Base-by-base conservation (phyloP, 352 stramenopile species). In the Globisporangium nodosum region DNA sequence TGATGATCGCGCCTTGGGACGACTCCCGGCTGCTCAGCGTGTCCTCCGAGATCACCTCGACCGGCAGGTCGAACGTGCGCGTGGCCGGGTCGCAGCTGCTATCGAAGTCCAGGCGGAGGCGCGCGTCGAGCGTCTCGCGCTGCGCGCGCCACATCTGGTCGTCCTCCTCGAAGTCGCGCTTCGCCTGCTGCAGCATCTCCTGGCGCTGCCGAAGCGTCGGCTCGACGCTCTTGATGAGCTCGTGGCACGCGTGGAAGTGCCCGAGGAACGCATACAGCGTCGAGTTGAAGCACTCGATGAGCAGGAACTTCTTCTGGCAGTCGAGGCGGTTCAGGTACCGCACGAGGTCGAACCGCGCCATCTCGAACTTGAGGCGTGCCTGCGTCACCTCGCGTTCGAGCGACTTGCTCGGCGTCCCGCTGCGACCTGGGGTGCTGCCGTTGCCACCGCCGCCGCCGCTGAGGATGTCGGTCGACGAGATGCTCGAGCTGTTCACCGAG, bases 251-350 rank as follows among this genome's bases (percentile, higher is more conserved):
- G 51, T 92, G 83, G 40, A 90, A 93, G 46, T 95, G 85, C 1
- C 79, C 71, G 39, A 92, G 60, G 21, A 91, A 88, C 3, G 85
- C 81, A 48, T 91, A 92, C 54, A 95, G 37, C 31, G 76, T 87
- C 39, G 86, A 90, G 49, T 94, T 92, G 63, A 92, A 90, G 54
- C 80, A 90, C 57, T 95, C 86, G 35, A 92, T 73, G 9, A 95
- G 67, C 21, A 92, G 65, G 33, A 92, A 81, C 51, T 93, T 95
- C 67, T 95, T 95, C 60, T 88, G 83, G 46, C 74, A 86, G 52
- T 95, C 84, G 18, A 95, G 62, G 0, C 76, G 74, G 54, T 95
- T 95, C 46, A 95, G 69, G 52, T 88, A 90, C 8, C 86, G 81
- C 52, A 95, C 86, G 12, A 91, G 65, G 50, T 95, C 86, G 49